Evolutionary conservation across 257 asterid genomes (phyloP).

Genomic region (Solanum sparsipilum): DNA sequence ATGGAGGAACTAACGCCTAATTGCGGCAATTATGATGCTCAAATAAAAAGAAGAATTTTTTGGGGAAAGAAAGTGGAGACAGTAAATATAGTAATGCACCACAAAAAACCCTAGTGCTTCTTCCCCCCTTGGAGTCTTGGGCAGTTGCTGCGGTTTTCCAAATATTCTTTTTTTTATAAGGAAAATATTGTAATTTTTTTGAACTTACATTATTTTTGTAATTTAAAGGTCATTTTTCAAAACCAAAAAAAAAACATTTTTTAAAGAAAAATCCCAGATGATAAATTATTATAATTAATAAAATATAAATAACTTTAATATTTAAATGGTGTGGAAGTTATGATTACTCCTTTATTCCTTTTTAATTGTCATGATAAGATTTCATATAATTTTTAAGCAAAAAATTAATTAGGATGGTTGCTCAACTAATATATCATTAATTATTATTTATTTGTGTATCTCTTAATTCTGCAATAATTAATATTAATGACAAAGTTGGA

Average conservation of each 20-base stretch:
- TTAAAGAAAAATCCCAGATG: too few relatives aligned
- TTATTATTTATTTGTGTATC: too few relatives aligned
- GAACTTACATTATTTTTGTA: neutral
- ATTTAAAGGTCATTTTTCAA: too few relatives aligned
- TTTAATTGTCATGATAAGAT: too few relatives aligned
- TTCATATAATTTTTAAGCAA: too few relatives aligned
- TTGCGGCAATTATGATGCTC: neutral
- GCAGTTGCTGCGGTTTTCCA: neutral
- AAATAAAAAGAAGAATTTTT: neutral
- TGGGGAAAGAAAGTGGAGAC: neutral
- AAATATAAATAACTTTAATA: too few relatives aligned
- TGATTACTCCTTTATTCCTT: neutral
- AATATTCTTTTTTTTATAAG: neutral
- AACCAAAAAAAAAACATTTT: too few relatives aligned
- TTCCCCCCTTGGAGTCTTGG: neutral
- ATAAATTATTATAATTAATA: neutral
- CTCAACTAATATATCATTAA: too few relatives aligned
- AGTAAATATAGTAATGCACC: neutral
- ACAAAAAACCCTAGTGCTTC: neutral
- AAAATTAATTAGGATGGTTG: too few relatives aligned
- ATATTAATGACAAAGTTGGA: neutral
- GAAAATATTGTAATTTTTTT: neutral
- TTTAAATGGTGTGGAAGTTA: too few relatives aligned
- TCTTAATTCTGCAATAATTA: too few relatives aligned
- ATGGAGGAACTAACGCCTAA: neutral